phyloP scores from a whole-genome alignment of 129 eudicot genomes.

The Escallonia rubra region DNA sequence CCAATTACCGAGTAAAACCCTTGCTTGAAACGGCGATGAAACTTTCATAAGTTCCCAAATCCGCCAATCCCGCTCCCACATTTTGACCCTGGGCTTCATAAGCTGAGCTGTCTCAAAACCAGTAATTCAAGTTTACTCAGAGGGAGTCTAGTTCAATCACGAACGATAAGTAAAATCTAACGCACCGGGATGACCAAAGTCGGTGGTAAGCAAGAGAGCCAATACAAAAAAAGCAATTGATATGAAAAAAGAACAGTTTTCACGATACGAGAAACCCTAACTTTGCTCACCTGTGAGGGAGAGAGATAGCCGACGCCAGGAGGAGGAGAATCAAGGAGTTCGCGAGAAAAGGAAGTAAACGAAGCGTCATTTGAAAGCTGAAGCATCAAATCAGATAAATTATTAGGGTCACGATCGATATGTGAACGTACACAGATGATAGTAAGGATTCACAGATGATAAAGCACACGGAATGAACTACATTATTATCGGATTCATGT shows the following conservation, averaged over 20 bases:
- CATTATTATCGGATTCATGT: no score
- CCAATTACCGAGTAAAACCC: no score
- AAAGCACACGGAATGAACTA: no score
- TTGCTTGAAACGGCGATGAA: no score
- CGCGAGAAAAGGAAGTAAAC: background rate
- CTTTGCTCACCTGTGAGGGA: constrained; percentile 19
- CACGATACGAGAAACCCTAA: constrained; percentile 1
- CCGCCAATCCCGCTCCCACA: no score
- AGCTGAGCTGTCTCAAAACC: background rate
- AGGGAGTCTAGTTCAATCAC: background rate
- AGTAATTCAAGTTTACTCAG: background rate
- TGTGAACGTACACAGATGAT: no score
- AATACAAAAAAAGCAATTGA: background rate
- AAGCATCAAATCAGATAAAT: background rate
- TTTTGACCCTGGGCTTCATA: background rate
- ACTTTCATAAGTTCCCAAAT: no score
- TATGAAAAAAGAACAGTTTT: background rate
- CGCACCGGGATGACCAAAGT: no score
- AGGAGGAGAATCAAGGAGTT: constrained; percentile 4
- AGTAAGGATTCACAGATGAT: no score
- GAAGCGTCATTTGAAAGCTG: constrained; percentile 7
- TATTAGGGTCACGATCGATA: no score
- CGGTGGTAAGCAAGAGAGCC: background rate
- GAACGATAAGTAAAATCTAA: background rate
- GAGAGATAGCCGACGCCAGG: background rate